These are phyloP conservation scores for Chlorella sp. DNA, from an alignment of 139 green algal species.

Conservation along the genomic window DNA sequence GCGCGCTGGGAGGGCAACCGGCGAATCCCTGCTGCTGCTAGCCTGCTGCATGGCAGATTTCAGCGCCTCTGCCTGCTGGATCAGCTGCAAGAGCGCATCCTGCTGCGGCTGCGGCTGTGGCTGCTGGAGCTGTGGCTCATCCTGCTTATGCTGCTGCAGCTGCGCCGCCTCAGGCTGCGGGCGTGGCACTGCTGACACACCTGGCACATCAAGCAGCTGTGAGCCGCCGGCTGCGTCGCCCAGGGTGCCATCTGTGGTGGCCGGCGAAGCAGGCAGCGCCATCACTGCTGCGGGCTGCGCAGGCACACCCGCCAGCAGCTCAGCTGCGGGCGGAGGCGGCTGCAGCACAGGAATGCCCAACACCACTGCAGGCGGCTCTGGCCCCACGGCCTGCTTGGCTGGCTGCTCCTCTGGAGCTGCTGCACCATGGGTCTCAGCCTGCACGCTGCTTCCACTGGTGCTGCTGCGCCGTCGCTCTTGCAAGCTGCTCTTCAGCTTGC, in stretches of 20 bases:
- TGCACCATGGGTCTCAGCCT: not conserved
- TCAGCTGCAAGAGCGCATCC: slow-evolving; percentile 10
- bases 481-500: slow-evolving; percentile 19
- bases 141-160: not conserved
- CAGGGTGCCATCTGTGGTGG: not conserved
- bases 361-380: not conserved
- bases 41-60: slow-evolving; percentile 20
- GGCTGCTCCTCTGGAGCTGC: too few relatives aligned
- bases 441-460: not conserved
- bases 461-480: slow-evolving; percentile 6
- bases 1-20: too few relatives aligned
- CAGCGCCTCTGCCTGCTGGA: slow-evolving; percentile 26
- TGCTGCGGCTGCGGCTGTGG: not conserved
- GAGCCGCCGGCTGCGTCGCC: not conserved
- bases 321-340: not conserved
- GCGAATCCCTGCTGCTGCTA: not conserved
- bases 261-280: not conserved
- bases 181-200: too few relatives aligned
- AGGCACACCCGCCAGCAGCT: not conserved
- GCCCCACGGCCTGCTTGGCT: not conserved
- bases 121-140: not conserved
- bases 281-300: not conserved
- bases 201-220: not conserved
- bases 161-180: not conserved
- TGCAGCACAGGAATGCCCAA: slow-evolving; percentile 16